These are phyloP conservation scores for Rhizopus delemar DNA, from an alignment of 371 early-diverging fungal species.

Conservation along the genomic window DNA sequence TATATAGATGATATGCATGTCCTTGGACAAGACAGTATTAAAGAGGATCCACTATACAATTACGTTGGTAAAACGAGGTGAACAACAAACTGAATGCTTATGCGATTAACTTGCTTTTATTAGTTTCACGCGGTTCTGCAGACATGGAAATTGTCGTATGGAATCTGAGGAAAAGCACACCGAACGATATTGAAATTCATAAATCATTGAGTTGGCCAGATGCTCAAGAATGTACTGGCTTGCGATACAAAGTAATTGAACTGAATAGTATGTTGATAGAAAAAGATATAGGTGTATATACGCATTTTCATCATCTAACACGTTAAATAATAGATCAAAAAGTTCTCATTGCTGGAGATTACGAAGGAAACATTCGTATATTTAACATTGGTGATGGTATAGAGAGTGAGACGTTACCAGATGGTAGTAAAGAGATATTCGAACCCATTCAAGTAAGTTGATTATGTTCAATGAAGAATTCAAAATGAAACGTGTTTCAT, in stretches of 20 bases:
- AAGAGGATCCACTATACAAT: conserved; percentile 12
- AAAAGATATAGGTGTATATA: background rate
- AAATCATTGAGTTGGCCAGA: conserved; percentile 43
- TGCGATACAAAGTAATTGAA: conserved; percentile 43
- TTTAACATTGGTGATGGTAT: conserved; percentile 38
- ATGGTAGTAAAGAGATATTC: conserved; percentile 36
- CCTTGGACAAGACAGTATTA: conserved; percentile 29
- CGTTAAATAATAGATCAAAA: conserved; percentile 21
- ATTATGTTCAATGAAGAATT: background rate
- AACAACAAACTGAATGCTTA: no score
- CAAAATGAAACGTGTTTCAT: background rate
- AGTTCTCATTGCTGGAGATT: conserved; percentile 44
- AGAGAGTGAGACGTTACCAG: conserved; percentile 34
- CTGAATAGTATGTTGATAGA: conserved; percentile 17
- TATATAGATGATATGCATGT: conserved; percentile 57
- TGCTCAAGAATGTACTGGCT: conserved; percentile 26
- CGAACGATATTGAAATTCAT: conserved; percentile 37
- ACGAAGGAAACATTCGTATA: conserved; percentile 42
- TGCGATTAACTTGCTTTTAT: background rate
- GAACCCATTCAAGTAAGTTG: conserved; percentile 30
- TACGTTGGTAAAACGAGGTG: conserved; percentile 13
- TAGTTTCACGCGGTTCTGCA: conserved; percentile 43
- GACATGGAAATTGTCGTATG: conserved; percentile 46
- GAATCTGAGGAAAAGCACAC: conserved; percentile 38
- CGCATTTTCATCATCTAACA: background rate